Evolutionary conservation across 106 monocot genomes (phyloP), one percentile per base, ranked within the genome.

Genomic region (Triglochin maritima): DNA sequence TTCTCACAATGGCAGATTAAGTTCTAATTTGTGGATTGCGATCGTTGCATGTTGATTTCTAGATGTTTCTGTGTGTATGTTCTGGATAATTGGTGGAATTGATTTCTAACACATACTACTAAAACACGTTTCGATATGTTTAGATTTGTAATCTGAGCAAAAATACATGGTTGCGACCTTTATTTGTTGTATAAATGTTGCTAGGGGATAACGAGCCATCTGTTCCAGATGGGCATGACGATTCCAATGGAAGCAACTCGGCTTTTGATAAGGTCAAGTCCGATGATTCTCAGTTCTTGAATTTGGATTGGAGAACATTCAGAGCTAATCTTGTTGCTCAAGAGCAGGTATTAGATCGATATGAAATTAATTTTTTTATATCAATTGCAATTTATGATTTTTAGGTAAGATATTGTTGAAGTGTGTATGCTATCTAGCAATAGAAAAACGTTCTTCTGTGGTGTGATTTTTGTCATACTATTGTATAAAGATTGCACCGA

Each of bases 281-380:
- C 44, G 82, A 82, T 17, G 81, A 76, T 53, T 79, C 82, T 7
- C 71, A 73, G 43, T 55, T 58, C 42, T 51, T 68, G 15, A 77
- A 78, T 56, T 56, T 76, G 66, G 87, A 95, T 57, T 95, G 94
- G 94, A 64, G 94, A 78, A 85, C 87, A 74, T 87, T 90, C 52
- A 95, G 94, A 70, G 94, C 94, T 62, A 79, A 79, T 78, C 87
- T 95, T 74, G 80, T 95, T 42, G 66, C 69, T 69, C 72, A 61
- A 57, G 79, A 81, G 43, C 77, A 87, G 81, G 94, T 90, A 46
- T 77, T 78, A 74, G 50, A 56, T 50, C 17, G 50, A 43, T 52
- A 52, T 52, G 0, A n/a, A n/a, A 52, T 52, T 8, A 11, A 1
- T 52, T 1, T 52, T 8, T 52, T 52, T 52, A 11, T 52, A 11